A percentile compares a stretch with the other conserved stretches of the same genome.
These are phyloP conservation scores for Xylaria sp. DNA, from an alignment of 2,329 filamentous ascomycete species.

Conservation along the genomic window DNA sequence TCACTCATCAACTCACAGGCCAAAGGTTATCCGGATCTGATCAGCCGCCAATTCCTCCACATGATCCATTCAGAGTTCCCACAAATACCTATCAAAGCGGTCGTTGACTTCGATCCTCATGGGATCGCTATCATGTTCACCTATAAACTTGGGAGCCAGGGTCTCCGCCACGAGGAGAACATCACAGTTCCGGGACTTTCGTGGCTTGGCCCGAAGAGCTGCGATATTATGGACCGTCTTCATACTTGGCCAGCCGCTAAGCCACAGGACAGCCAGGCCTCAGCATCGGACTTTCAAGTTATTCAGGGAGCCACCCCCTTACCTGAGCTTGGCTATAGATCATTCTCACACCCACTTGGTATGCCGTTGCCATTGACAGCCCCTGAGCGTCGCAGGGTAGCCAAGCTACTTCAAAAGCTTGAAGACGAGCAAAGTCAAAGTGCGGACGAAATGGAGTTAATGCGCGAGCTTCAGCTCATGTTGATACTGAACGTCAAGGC, in stretches of 20 bases:
- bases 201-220: constrained; percentile 66
- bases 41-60: constrained; percentile 67
- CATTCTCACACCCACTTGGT: constrained; percentile 10
- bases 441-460: constrained; percentile 43
- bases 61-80: constrained; percentile 52
- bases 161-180: constrained; percentile 61
- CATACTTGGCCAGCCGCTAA: not conserved
- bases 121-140: constrained; percentile 74
- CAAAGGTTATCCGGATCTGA: constrained; percentile 81
- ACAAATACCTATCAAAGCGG: constrained; percentile 58
- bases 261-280: not conserved
- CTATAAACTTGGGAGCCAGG: constrained; percentile 71
- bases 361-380: constrained; percentile 46
- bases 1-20: constrained; percentile 51
- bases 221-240: constrained; percentile 41
- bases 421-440: constrained; percentile 32
- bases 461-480: constrained; percentile 70
- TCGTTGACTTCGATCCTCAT: constrained; percentile 78
- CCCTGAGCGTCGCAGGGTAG: constrained; percentile 62
- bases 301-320: not conserved
- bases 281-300: not conserved
- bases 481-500: constrained; percentile 74
- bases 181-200: constrained; percentile 53
- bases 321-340: not conserved
- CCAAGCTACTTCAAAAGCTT: constrained; percentile 53